Conservation (phyloP, 352 stramenopile species). For the Bremia lactucae region DNA sequence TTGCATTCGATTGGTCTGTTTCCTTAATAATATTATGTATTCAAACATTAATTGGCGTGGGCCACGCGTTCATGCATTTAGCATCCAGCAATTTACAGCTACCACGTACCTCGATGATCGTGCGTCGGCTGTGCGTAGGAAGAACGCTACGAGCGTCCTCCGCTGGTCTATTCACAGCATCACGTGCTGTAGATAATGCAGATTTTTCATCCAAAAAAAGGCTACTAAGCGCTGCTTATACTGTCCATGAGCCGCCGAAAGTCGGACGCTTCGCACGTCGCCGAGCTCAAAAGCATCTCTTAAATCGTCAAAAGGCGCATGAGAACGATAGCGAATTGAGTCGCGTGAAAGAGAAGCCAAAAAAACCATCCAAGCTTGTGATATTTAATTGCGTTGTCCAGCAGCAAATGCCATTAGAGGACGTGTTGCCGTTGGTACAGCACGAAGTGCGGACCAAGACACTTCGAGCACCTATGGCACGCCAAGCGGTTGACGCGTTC, state of each 20-base stretch:
- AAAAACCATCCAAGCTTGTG: conserved; percentile 15
- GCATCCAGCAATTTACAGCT: neutral
- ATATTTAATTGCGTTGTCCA: conserved; percentile 40
- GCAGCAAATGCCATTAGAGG: conserved; percentile 34
- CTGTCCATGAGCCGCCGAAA: conserved; percentile 1
- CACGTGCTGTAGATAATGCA: neutral
- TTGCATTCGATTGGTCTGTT: conserved; percentile 3
- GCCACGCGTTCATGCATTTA: too few relatives aligned
- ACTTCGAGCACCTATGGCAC: conserved; percentile 14
- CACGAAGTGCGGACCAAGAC: conserved; percentile 26
- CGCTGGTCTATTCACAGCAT: neutral
- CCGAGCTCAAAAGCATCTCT: conserved; percentile 3
- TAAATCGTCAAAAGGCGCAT: neutral
- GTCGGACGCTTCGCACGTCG: conserved; percentile 9
- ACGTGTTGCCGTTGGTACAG: conserved; percentile 42
- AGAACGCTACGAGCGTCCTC: neutral
- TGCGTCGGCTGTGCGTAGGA: conserved; percentile 3
- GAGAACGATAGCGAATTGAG: neutral
- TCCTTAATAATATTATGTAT: too few relatives aligned
- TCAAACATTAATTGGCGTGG: neutral
- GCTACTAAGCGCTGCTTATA: conserved; percentile 2
- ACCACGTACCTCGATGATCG: conserved; percentile 12
- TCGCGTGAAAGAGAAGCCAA: neutral
- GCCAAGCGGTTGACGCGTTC: conserved; percentile 57
- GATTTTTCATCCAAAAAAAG: conserved; percentile 1